Percentiles rank a stretch among this genome's conserved stretches.
Conservation (phyloP, 2,329 filamentous ascomycete species). For the Colletotrichum sojae region DNA sequence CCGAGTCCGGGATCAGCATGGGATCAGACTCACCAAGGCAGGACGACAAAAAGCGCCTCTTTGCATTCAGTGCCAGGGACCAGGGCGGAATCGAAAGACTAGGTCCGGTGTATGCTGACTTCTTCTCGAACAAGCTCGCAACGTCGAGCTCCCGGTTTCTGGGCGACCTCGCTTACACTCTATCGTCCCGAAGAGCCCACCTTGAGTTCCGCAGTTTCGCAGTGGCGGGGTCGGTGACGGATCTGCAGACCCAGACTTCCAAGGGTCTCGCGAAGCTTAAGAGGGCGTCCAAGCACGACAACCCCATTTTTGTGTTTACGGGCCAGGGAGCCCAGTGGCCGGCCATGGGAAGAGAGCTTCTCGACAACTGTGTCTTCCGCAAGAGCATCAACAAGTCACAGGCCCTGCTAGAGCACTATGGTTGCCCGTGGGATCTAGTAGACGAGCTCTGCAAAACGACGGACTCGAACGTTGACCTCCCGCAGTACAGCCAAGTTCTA, state of each 20-base stretch:
- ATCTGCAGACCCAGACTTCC: slow-evolving; percentile 3
- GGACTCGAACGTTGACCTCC: slow-evolving; percentile 6
- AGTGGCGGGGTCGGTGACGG: slow-evolving; percentile 5
- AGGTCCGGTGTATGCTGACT: not conserved
- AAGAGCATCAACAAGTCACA: slow-evolving; percentile 17
- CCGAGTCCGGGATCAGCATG: slow-evolving; percentile 11
- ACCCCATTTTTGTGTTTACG: slow-evolving; percentile 49
- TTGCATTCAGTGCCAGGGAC: slow-evolving; percentile 19
- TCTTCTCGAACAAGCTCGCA: slow-evolving; percentile 6
- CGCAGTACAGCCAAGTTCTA: slow-evolving; percentile 52
- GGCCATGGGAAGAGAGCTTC: slow-evolving; percentile 51
- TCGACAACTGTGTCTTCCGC: slow-evolving; percentile 40
- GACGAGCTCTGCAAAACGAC: slow-evolving; percentile 5
- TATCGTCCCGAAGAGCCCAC: not conserved
- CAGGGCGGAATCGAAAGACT: slow-evolving; percentile 11
- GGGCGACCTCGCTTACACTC: not conserved
- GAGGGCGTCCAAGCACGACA: slow-evolving; percentile 11
- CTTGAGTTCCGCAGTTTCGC: slow-evolving; percentile 18
- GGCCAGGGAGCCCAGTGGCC: slow-evolving; percentile 56
- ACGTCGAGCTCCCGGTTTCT: slow-evolving; percentile 6
- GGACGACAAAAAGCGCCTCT: slow-evolving; percentile 10
- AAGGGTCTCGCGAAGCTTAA: slow-evolving; percentile 7
- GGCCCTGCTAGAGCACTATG: slow-evolving; percentile 9
- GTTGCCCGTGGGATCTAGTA: slow-evolving; percentile 20
- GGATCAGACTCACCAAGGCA: slow-evolving; percentile 13